These are phyloP conservation scores for Trichophyton equinum DNA, from an alignment of 2,329 filamentous ascomycete genomes.

Conservation along the genomic window DNA sequence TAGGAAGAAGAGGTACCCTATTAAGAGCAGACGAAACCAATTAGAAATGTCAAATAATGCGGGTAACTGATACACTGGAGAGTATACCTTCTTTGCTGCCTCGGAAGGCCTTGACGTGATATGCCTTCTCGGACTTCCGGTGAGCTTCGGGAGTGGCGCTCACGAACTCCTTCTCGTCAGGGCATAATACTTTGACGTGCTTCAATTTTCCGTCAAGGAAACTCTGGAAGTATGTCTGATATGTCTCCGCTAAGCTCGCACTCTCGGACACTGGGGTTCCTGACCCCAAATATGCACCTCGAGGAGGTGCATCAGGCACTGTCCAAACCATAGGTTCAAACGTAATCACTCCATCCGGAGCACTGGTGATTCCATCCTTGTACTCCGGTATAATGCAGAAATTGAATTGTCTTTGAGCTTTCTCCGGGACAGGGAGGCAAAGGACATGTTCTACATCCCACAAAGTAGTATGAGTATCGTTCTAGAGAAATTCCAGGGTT, in stretches of 20 bases:
- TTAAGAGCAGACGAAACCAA: background rate
- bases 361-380: slow-evolving; percentile 37
- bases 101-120: slow-evolving; percentile 50
- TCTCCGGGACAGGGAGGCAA: slow-evolving; percentile 52
- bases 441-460: slow-evolving; percentile 40
- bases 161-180: slow-evolving; percentile 45
- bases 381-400: slow-evolving; percentile 47
- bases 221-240: slow-evolving; percentile 32
- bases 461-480: background rate
- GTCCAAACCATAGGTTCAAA: slow-evolving; percentile 50
- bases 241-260: slow-evolving; percentile 34
- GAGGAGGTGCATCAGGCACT: slow-evolving; percentile 41
- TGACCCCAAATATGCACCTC: slow-evolving; percentile 32
- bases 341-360: slow-evolving; percentile 30
- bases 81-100: slow-evolving; percentile 51
- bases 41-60: background rate
- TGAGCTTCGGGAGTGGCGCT: slow-evolving; percentile 49
- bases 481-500: background rate
- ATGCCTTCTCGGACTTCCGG: slow-evolving; percentile 50
- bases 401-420: slow-evolving; percentile 50
- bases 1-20: slow-evolving; percentile 52
- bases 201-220: slow-evolving; percentile 40
- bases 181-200: slow-evolving; percentile 38
- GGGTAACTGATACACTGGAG: background rate
- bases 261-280: slow-evolving; percentile 31